Base-by-base conservation (phyloP, 805 yeast genomes). In the Diddensiella transvaalensis region DNA sequence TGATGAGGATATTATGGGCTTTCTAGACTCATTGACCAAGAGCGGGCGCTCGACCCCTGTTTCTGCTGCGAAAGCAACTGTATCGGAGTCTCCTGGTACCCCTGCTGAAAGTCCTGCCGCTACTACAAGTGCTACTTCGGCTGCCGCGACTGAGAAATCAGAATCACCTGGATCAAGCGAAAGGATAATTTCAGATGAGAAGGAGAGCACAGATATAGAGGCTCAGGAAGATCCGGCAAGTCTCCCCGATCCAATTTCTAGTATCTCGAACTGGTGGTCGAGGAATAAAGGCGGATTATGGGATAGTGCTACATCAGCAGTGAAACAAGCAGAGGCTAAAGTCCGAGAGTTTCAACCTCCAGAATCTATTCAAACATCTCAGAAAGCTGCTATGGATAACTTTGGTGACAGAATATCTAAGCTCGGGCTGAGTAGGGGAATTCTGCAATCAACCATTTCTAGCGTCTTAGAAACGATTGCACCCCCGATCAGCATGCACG, bases 401-500 rank as follows among this genome's bases (percentile, higher is more conserved):
- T 47, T 58, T 4, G 47, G 47, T 15, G 59, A 50, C 6, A 43
- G 49, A 19, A 11, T 54, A n/a, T 53, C 57, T 4, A 48, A 44
- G 46, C 24, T 51, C 8, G 51, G 54, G 11, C 43, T 57, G 18
- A 51, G 50, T 24, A 32, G 58, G 42, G 43, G 44, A n/a, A 48
- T 56, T 18, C 37, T 58, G 19, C 70, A 68, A 41, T 55, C 61
- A 33, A 58, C 71, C 3, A 51, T 71, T 10, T 56, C 69, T 1
- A 57, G 71, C 10, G 75, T 71, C 2, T 53, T 72, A 44, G 62
- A 64, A 43, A 67, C 71, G 10, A 70, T 72, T 42, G 76, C 72
- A 4, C 76, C 76, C 11, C 76, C 76, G 4, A 72, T 72, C 40
- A 40, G 60, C 26, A 64, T 65, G 23, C 76, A 72, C 49, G 76